Evolutionary conservation across 2,329 filamentous ascomycete genomes (phyloP), one percentile per base, ranked within the genome.

Genomic region (Cladosporium sp.): DNA sequence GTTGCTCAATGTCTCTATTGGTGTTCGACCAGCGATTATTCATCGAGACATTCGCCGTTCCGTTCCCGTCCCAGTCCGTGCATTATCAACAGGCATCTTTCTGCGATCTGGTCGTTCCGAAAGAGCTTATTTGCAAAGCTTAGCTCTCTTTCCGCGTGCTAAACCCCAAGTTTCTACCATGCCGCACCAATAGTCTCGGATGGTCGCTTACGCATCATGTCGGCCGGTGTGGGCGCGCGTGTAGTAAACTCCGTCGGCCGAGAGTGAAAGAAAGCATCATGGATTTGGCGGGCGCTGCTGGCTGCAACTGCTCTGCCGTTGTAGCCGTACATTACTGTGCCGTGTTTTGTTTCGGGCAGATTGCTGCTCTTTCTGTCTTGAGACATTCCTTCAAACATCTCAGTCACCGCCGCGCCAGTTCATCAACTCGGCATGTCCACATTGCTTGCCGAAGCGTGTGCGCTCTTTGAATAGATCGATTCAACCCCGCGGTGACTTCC

Each of bases 301-400:
- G 5, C 22, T 27, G 22, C 22, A 27, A 27, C 22, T 27, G 22
- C 22, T 27, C 22, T 27, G 22, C 22, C 22, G 22, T 27, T 27
- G 22, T 27, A 36, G 15, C 32, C 32, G 32, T 36, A 7, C 13
- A 17, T 7, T 17, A 17, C 8, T 15, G 15, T 41, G 32, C 45
- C 27, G 37, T 47, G 37, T 48, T 48, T 48, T 41, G 45, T 40
- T 27, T 48, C 45, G 17, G 37, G 24, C 45, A 48, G 22, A 27
- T 27, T 27, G 22, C 22, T 36, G 32, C 30, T 32, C 30, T 32
- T 32, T 32, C 30, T 48, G 37, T 47, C 43, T 27, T 13, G 43
- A 48, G 45, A 48, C 45, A 48, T 17, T 17, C 18, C 17, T 34
- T 47, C 29, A 32, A 24, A 17, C 27, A 13, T 20, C 19, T 48